Evolutionary conservation across 768 basidiomycete genomes (phyloP).

Genomic region (Suillus plorans): DNA sequence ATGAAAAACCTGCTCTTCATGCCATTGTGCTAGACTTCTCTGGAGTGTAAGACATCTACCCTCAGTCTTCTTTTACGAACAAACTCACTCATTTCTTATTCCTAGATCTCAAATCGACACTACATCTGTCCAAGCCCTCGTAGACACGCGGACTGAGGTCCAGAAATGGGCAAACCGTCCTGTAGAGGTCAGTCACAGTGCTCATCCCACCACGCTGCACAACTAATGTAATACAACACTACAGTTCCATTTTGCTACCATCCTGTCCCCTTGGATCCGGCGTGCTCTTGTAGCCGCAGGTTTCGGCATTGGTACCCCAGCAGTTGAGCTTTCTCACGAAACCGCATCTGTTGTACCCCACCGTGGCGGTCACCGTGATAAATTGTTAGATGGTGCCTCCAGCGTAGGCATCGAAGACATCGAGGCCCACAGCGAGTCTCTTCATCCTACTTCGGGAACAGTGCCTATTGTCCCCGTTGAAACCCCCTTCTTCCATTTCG

Average conservation of each 20-base stretch:
- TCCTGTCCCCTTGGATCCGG: constrained; percentile 92
- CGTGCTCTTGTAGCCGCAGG: constrained; percentile 88
- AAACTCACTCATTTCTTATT: constrained; percentile 1
- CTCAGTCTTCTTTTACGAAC: neutral
- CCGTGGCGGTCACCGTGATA: constrained; percentile 39
- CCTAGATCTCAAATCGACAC: constrained; percentile 84
- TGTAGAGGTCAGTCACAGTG: constrained; percentile 53
- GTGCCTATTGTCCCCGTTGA: constrained; percentile 45
- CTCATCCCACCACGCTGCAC: neutral
- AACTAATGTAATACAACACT: constrained; percentile 5
- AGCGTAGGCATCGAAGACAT: constrained; percentile 25
- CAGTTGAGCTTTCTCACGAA: constrained; percentile 49
- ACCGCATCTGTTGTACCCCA: constrained; percentile 79
- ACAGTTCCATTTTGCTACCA: constrained; percentile 91
- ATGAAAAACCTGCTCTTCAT: constrained; percentile 66
- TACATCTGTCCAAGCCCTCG: constrained; percentile 86
- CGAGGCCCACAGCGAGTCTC: constrained; percentile 26
- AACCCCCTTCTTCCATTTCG: constrained; percentile 92
- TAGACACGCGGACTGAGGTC: constrained; percentile 85
- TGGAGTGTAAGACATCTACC: constrained; percentile 53
- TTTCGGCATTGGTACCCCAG: constrained; percentile 71
- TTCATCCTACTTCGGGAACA: constrained; percentile 2
- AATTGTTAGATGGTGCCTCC: constrained; percentile 12
- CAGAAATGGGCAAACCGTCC: constrained; percentile 82
- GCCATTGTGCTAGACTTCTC: constrained; percentile 94